phyloP scores from a whole-genome alignment of 345 rosid species.

The Arabis alpina region DNA sequence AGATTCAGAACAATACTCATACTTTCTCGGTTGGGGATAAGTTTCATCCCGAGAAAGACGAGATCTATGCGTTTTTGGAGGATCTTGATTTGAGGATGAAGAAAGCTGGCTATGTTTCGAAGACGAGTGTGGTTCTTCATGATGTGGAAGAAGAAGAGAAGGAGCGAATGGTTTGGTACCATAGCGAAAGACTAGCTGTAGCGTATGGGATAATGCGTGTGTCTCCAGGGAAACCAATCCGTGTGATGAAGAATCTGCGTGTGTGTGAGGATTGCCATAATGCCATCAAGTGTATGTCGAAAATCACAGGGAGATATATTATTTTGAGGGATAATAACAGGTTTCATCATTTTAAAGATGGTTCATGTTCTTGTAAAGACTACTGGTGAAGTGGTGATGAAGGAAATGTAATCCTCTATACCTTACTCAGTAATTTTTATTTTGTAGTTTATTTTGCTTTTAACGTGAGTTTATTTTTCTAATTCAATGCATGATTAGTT shows the following conservation, averaged over 20 bases:
- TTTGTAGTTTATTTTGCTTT: too few species aligned
- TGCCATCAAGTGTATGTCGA: conserved; percentile 65
- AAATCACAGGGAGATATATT: conserved; percentile 60
- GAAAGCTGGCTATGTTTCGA: conserved; percentile 58
- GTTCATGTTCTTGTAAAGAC: conserved; percentile 79
- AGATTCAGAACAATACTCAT: conserved; percentile 65
- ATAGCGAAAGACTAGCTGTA: conserved; percentile 75
- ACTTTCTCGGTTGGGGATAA: conserved; percentile 64
- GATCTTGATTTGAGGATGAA: conserved; percentile 66
- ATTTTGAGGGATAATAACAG: conserved; percentile 71
- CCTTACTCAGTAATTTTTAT: too few species aligned
- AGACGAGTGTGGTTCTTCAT: conserved; percentile 66
- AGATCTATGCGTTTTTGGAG: conserved; percentile 60
- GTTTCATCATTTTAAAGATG: conserved; percentile 67
- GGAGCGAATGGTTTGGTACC: conserved; percentile 68
- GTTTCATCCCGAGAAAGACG: conserved; percentile 59
- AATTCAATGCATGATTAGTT: too few species aligned
- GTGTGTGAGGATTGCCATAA: conserved; percentile 74
- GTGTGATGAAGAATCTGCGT: conserved; percentile 70
- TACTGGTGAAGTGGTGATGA: conserved; percentile 52
- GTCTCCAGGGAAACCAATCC: conserved; percentile 64
- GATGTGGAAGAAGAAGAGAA: conserved; percentile 85
- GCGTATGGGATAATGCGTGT: conserved; percentile 60
- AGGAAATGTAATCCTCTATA: too few species aligned
- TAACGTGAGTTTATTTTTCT: too few species aligned